Evolutionary conservation across 2,329 filamentous ascomycete genomes (phyloP), one percentile per base, ranked within the genome.

Genomic region (Aureobasidium uvarum): DNA sequence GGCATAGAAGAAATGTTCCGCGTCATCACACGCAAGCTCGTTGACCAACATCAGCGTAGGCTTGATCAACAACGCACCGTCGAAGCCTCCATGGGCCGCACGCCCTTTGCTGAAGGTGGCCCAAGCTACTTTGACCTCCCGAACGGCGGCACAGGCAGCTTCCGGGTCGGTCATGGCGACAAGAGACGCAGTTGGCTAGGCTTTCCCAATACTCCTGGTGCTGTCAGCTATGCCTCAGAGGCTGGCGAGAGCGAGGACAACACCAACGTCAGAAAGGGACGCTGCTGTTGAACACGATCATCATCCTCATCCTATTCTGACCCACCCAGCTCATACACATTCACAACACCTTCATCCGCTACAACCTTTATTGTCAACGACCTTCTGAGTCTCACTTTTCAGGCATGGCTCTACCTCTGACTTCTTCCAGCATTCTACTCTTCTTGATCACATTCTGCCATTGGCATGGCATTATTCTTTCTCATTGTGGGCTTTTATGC

Each of bases 1-100:
- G 94, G 94, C 20, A 93, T 99, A 20, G 95, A 98, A 71, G 95
- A 98, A 77, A 92, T 99, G 0, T 98, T 98, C 72, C 85, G 94
- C 1, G 91, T 96, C 31, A 89, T 92, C 52, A 95, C 93, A 10
- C 83, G 96, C 72, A 96, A 96, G 78, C 78, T 89, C 20, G 87
- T 89, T 5, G 94, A 97, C 79, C 85, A 94, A 73, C 80, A 83
- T 66, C 81, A 88, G 50, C 81, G 81, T 65, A 81, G 80, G 52
- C 74, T 83, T 16, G 83, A 84, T 67, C 78, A 80, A 16, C 83
- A 84, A 62, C 74, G 80, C 20, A 68, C 78, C 56, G 77, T 80
- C 62, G 78, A 81, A 20, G 74, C 76, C 14, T 71, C 75, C 48
- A 77, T 75, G 45, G 77, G 78, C 10, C 74, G 76, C 28, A 83